Base-by-base conservation (phyloP, 495 filamentous ascomycete species). In the Saxispiralis lemnorum region DNA sequence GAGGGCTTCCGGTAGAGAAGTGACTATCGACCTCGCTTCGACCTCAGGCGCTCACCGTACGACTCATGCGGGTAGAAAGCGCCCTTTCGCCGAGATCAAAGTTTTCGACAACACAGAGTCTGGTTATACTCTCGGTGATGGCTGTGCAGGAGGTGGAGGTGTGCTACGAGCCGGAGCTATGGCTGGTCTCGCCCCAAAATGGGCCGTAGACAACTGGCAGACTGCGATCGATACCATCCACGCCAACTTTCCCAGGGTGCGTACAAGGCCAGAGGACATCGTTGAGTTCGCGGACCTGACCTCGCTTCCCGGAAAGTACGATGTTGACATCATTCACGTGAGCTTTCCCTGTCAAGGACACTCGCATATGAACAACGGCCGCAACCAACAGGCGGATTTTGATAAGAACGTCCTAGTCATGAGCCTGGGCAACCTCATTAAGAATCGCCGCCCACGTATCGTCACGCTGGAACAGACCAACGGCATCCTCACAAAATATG, bases 271-370 rank as follows among this genome's bases (percentile, higher is more conserved):
- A 6, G 17, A 28, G 15, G 41, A 44, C 24, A 45, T 48, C 21
- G 32, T 16, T n/a, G 31, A 73, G 7, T 72, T 83, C 54, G 6
- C 13, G 52, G 47, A 43, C 43, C 35, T n/a, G 48, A 38, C 37
- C 43, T 18, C 33, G 20, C 46, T 61, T 41, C 41, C n/a, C n/a
- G n/a, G n/a, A n/a, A n/a, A n/a, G n/a, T n/a, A 63, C 14, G 55
- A 54, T 17, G 70, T 83, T 0, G 85, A 94, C 51, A 63, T 93
- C 15, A 63, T 80, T 1, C 87, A 95, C 43, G 57, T 88, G 0
- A 89, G 82, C 0, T 83, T 84, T 0, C 87, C 88, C 0, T 96
- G 88, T 39, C 82, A 89, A 46, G 6, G 93, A 78, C 59, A 92
- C 82, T 0, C 73, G 76, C 0, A 82, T 81, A 0, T 81, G 94